Percentiles rank a stretch among this genome's conserved stretches.
These are phyloP conservation scores for Triticum aestivum DNA, from an alignment of 176 grass and related monocot species.

Conservation along the genomic window IWGSC_CS_RefSeq_v2.1 NC_057808.1:176330049-176330548, in stretches of 20 bases:
- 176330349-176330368: conserved; percentile 36
- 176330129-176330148: background rate
- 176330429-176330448: conserved; percentile 93
- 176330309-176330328: conserved; percentile 46
- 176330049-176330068: background rate
- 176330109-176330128: background rate
- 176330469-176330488: conserved; percentile 77
- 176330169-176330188: background rate
- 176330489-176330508: conserved; percentile 83
- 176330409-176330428: conserved; percentile 89
- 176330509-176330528: conserved; percentile 92
- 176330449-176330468: conserved; percentile 83
- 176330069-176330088: background rate
- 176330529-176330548: conserved; percentile 94
- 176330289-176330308: conserved; percentile 37
- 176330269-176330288: conserved; percentile 23
- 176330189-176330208: background rate
- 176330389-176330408: conserved; percentile 65
- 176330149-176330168: background rate
- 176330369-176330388: conserved; percentile 41
- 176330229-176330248: background rate
- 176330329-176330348: conserved; percentile 54
- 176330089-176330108: conserved; percentile 3
- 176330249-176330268: conserved; percentile 18
- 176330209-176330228: background rate